Base-by-base conservation (phyloP, 345 rosid genomes). In the Gossypioides kirkii region DNA sequence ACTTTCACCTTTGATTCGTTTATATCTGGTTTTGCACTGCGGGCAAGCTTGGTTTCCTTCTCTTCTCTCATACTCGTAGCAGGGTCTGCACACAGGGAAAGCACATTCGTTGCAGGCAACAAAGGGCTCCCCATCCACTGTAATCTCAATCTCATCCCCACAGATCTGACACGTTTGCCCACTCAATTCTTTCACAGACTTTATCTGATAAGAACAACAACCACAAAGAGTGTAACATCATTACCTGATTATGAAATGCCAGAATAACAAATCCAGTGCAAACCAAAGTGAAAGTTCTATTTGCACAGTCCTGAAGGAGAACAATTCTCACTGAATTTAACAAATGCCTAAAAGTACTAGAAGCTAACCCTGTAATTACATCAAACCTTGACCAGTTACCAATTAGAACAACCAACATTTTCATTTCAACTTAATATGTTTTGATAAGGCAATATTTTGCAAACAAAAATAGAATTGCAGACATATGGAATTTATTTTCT, bases 61-160 rank as follows among this genome's bases (percentile, higher is more conserved):
- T 79, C 91, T 84, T 80, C 98, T 88, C 85, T 94, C 98, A 55
- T 94, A 92, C 83, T 90, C 97, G 50, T 94, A 94, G 82, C 98
- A 92, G 55, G 93, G 88, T 75, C 94, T 84, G 79, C 98, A 94
- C 58, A 94, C 97, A n/a, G 98, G 98, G 78, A 94, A 94, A 70
- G 97, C 98, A 74, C 98, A 94, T 81, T 94, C 98, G 36, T 94
- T 94, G 86, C 98, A 94, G 18, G 98, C 98, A 78, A 94, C 97
- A 36, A 94, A 94, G 55, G 80, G 84, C 86, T 94, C 98, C 26
- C 89, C 84, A 22, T 81, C 87, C 25, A 82, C 91, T 0, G 92
- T 82, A 58, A 94, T 50, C 78, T 92, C 97, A 55, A 94, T 88
- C 76, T 89, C 95, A 65, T 94, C 98, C 36, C 88, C 92, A 79